These are phyloP conservation scores for Claviceps sp. DNA, from an alignment of 2,329 filamentous ascomycete genomes.

Conservation along the genomic window DNA sequence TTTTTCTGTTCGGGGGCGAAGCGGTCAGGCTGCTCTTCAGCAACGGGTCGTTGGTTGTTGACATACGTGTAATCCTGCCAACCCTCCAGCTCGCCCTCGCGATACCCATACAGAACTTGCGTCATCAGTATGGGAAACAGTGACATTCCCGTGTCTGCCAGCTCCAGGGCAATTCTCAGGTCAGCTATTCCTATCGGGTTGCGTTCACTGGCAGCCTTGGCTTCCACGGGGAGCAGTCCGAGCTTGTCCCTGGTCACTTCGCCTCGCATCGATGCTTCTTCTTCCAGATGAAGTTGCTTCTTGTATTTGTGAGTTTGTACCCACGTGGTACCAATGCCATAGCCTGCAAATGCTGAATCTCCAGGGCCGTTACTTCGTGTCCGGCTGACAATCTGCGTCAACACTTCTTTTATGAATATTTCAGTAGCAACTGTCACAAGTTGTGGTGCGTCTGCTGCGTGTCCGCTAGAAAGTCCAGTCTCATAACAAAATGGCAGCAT, in stretches of 20 bases:
- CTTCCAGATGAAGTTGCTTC: constrained; percentile 61
- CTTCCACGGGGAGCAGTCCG: constrained; percentile 69
- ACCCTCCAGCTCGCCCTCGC: constrained; percentile 63
- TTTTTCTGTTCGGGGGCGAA: constrained; percentile 28
- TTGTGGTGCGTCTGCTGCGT: constrained; percentile 45
- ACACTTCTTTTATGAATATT: constrained; percentile 52
- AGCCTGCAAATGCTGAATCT: constrained; percentile 46
- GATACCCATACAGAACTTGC: constrained; percentile 54
- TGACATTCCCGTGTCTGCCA: constrained; percentile 63
- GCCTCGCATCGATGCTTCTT: constrained; percentile 58
- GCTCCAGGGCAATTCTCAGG: constrained; percentile 58
- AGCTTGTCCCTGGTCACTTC: constrained; percentile 61
- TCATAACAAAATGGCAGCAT: constrained; percentile 60
- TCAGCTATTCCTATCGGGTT: constrained; percentile 66
- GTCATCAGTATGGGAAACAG: constrained; percentile 66
- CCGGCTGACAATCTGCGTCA: constrained; percentile 49
- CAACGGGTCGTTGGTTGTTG: constrained; percentile 21
- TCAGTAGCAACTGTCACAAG: constrained; percentile 54
- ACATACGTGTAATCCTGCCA: constrained; percentile 47
- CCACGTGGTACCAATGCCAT: constrained; percentile 53
- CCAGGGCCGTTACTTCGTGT: constrained; percentile 53
- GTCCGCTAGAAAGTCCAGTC: constrained; percentile 45
- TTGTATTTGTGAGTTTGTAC: constrained; percentile 72
- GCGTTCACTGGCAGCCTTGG: constrained; percentile 59
- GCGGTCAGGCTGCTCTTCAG: constrained; percentile 16